Conservation (phyloP, 257 asterid species). For the Dorcoceras hygrometricum region DNA sequence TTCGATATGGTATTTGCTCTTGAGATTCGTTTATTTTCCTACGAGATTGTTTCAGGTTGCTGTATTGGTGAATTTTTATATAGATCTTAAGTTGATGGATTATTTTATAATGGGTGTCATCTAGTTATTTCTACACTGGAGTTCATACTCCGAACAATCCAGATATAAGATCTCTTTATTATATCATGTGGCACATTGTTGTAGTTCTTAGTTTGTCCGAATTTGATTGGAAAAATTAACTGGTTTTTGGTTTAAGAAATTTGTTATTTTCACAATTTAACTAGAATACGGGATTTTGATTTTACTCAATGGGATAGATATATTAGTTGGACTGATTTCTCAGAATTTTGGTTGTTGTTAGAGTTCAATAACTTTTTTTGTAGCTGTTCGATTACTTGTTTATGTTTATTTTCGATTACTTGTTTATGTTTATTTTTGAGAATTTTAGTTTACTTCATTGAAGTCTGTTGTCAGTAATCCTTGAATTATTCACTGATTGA, state of each 20-base stretch:
- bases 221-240: too few species aligned
- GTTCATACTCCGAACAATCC: background rate
- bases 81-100: too few species aligned
- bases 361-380: too few species aligned
- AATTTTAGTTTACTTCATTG: too few species aligned
- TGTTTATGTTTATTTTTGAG: too few species aligned
- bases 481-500: background rate
- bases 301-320: background rate
- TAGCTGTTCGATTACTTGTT: background rate
- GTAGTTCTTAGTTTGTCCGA: background rate
- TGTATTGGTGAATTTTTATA: background rate
- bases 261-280: background rate
- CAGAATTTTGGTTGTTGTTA: too few species aligned
- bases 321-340: background rate
- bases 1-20: background rate
- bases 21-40: background rate
- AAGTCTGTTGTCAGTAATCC: too few species aligned
- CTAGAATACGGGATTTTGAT: background rate
- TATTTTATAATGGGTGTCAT: too few species aligned
- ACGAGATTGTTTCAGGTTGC: background rate
- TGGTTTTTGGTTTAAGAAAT: background rate
- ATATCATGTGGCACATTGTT: background rate
- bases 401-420: too few species aligned
- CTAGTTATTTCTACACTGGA: background rate
- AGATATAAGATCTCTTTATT: background rate